Conservation (phyloP, 176 grass and related monocot genomes). For the Pontederia paniculata region DNA sequence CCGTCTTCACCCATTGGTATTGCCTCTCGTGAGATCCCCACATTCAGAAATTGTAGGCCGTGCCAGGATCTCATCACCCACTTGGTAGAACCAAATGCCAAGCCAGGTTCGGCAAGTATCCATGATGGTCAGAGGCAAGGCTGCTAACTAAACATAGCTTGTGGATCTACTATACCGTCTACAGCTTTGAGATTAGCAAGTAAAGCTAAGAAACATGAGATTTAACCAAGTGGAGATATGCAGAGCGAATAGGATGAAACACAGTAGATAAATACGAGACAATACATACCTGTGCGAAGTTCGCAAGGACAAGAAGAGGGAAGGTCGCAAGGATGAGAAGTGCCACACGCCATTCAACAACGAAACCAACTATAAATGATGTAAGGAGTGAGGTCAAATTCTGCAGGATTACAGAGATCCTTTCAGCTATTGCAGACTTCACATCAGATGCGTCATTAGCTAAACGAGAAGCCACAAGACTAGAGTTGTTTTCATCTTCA, state of each 20-base stretch:
- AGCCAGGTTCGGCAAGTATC: too few relatives aligned
- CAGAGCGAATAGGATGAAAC: background rate
- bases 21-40: too few relatives aligned
- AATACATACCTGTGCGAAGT: slow-evolving; percentile 71
- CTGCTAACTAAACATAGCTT: too few relatives aligned
- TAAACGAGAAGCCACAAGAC: slow-evolving; percentile 74
- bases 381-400: slow-evolving; percentile 85
- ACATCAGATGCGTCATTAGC: slow-evolving; percentile 92
- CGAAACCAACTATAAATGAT: slow-evolving; percentile 81
- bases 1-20: too few relatives aligned
- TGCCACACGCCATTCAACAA: slow-evolving; percentile 90
- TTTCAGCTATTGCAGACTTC: slow-evolving; percentile 84
- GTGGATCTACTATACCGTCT: too few relatives aligned
- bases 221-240: too few relatives aligned
- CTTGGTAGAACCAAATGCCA: too few relatives aligned
- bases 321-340: slow-evolving; percentile 90
- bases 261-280: slow-evolving; percentile 1
- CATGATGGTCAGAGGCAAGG: too few relatives aligned
- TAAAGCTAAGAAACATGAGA: too few relatives aligned
- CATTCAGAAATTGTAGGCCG: too few relatives aligned
- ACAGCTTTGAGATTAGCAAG: too few relatives aligned
- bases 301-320: slow-evolving; percentile 89
- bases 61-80: too few relatives aligned
- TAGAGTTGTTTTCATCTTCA: slow-evolving; percentile 94
- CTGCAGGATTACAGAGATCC: slow-evolving; percentile 92